Conservation (phyloP, 2,329 filamentous ascomycete genomes). For the Exophiala sp. region DNA sequence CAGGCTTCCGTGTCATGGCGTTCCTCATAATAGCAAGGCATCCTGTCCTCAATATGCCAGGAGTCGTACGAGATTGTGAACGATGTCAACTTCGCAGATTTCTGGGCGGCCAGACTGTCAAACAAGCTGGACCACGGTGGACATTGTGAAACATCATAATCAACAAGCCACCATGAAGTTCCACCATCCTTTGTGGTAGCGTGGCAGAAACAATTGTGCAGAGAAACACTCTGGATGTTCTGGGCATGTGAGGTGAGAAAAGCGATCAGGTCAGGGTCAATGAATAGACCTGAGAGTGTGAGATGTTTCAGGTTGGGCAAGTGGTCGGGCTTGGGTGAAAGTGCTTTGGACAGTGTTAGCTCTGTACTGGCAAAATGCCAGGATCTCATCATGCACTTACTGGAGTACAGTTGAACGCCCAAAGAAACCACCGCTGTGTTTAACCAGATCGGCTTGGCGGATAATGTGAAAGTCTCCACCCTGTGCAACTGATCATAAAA, state of each 20-base stretch:
- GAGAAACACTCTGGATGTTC: background rate
- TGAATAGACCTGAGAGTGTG: background rate
- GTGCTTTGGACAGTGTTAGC: background rate
- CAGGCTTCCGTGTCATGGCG: background rate
- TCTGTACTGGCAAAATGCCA: background rate
- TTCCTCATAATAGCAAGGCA: background rate
- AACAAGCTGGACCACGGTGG: background rate
- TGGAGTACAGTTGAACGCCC: background rate
- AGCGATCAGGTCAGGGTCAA: background rate
- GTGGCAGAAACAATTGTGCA: constrained; percentile 1
- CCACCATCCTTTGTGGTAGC: background rate
- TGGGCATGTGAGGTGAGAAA: background rate
- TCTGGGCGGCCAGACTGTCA: background rate
- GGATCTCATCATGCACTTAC: background rate
- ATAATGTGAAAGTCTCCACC: background rate
- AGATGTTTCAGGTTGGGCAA: background rate
- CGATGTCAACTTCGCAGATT: background rate
- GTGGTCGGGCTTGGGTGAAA: background rate
- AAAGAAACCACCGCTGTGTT: background rate
- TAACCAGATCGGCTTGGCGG: background rate
- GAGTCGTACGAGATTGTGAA: background rate
- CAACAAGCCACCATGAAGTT: background rate
- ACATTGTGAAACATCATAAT: background rate
- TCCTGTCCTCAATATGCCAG: background rate
- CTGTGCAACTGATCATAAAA: background rate